phyloP scores from a whole-genome alignment of 805 yeast genomes.

The Pichia insulana region DNA sequence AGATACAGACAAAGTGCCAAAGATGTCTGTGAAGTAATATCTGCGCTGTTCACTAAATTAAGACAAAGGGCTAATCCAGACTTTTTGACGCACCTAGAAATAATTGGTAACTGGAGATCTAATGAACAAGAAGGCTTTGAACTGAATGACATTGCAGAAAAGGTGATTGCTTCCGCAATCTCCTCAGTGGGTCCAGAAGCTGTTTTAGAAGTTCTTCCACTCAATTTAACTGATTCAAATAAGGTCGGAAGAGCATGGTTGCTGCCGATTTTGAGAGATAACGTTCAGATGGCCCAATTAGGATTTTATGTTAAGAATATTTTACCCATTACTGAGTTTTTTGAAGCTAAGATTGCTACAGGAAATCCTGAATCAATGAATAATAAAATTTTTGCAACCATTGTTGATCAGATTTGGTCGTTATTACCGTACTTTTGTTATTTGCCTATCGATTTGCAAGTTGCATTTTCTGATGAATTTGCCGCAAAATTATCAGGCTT shows the following conservation, averaged over 20 bases:
- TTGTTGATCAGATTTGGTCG: conserved; percentile 89
- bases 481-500: conserved; percentile 69
- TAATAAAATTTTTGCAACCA: conserved; percentile 70
- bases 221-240: conserved; percentile 57
- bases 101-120: conserved; percentile 81
- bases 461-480: conserved; percentile 62
- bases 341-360: conserved; percentile 38
- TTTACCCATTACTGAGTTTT: conserved; percentile 54
- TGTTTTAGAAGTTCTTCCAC: conserved; percentile 66
- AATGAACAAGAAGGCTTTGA: conserved; percentile 63
- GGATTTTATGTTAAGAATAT: conserved; percentile 54
- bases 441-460: conserved; percentile 64
- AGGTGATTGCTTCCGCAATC: conserved; percentile 71
- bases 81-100: conserved; percentile 53
- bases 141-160: conserved; percentile 67
- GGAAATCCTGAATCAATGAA: conserved; percentile 53
- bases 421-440: conserved; percentile 83
- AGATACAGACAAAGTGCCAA: conserved; percentile 69
- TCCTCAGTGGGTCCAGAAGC: conserved; percentile 79
- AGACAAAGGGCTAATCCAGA: conserved; percentile 64
- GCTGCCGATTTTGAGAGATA: conserved; percentile 82
- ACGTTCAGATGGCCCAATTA: conserved; percentile 63
- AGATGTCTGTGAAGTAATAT: conserved; percentile 61
- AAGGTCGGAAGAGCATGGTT: conserved; percentile 92
- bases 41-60: conserved; percentile 53